Conservation (phyloP, 2,329 filamentous ascomycete species). For the Beauveria medogensis region DNA sequence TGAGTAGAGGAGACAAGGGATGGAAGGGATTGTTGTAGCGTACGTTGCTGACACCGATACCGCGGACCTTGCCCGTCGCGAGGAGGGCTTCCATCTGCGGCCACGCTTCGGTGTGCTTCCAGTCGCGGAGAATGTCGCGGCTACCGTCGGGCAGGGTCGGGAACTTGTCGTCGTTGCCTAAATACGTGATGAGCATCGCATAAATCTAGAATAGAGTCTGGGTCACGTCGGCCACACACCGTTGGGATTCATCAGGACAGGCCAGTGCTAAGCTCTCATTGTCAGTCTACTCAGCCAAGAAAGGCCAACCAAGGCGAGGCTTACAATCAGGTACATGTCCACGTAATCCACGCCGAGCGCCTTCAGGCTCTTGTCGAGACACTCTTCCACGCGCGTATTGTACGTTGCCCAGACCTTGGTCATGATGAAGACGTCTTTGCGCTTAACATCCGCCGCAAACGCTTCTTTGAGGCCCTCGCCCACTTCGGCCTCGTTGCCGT, state of each 20-base stretch:
- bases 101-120: slow-evolving; percentile 71
- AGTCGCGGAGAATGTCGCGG: slow-evolving; percentile 61
- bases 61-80: slow-evolving; percentile 46
- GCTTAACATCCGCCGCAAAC: slow-evolving; percentile 60
- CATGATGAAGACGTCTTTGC: slow-evolving; percentile 74
- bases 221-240: slow-evolving; percentile 30
- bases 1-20: not conserved
- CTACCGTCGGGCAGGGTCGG: slow-evolving; percentile 66
- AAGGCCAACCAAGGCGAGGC: slow-evolving; percentile 8
- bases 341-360: slow-evolving; percentile 71
- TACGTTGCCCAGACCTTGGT: slow-evolving; percentile 83
- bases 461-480: slow-evolving; percentile 69
- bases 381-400: slow-evolving; percentile 60
- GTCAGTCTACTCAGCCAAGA: not conserved
- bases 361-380: slow-evolving; percentile 64
- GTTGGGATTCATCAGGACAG: slow-evolving; percentile 69
- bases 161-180: slow-evolving; percentile 63
- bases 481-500: slow-evolving; percentile 76
- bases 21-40: slow-evolving; percentile 6
- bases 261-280: slow-evolving; percentile 56
- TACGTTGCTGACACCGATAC: slow-evolving; percentile 49
- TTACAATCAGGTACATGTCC: slow-evolving; percentile 64
- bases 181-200: not conserved
- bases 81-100: slow-evolving; percentile 64
- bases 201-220: not conserved